phyloP scores from a whole-genome alignment of 352 stramenopile species.

The Pelagophyceae sp. region DNA sequence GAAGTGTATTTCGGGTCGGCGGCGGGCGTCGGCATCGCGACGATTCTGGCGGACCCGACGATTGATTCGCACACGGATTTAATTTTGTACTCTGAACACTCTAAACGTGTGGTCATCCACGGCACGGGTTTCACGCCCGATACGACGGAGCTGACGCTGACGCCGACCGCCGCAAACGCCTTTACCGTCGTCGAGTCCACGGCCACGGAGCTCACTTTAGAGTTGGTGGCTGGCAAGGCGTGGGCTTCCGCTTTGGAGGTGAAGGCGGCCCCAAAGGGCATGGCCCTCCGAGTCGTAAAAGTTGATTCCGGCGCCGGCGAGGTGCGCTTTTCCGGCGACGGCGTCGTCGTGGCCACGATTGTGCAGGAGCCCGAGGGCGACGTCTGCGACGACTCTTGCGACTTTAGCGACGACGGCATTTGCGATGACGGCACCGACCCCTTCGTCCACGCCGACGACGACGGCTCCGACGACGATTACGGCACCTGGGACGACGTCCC shows the following conservation, averaged over 20 bases:
- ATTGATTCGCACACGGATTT: background rate
- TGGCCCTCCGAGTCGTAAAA: background rate
- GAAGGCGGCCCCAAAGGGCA: background rate
- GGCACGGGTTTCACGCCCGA: background rate
- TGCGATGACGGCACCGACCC: constrained; percentile 27
- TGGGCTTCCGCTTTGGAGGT: background rate
- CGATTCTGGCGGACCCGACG: background rate
- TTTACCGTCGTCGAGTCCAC: background rate
- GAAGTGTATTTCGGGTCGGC: background rate
- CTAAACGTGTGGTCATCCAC: background rate
- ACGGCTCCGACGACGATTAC: constrained; percentile 14
- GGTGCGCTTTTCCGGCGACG: background rate
- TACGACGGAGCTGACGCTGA: background rate
- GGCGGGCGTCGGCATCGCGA: constrained; percentile 14
- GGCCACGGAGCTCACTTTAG: background rate
- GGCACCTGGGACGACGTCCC: constrained; percentile 14
- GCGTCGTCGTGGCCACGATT: constrained; percentile 7
- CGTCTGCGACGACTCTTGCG: constrained; percentile 27
- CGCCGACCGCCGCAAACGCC: background rate
- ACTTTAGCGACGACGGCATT: constrained; percentile 26
- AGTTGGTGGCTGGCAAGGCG: background rate
- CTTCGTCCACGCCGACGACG: constrained; percentile 2
- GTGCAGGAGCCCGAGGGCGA: constrained; percentile 25
- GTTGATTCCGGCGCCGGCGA: constrained; percentile 13
- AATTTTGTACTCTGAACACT: background rate